Evolutionary conservation across 2,329 filamentous ascomycete species (phyloP), one percentile per base, ranked within the genome.

Genomic region (Neofusicoccum ribis): DNA sequence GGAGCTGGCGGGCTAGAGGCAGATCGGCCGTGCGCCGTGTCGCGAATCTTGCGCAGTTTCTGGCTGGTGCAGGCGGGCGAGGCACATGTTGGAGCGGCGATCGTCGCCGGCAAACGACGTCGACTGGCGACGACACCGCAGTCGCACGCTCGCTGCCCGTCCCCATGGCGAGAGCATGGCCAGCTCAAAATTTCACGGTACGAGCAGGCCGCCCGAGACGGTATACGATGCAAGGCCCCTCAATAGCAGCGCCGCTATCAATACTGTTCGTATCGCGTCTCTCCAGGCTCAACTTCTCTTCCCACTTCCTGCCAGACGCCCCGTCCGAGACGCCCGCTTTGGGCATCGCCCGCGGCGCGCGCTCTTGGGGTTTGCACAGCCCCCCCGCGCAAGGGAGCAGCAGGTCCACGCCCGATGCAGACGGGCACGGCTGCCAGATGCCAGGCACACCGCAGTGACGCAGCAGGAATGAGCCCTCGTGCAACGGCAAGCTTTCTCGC

Each of bases 21-120:
- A 60, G 54, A 59, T 59, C 56, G 56, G 56, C 56, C 56, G 56
- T 60, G 56, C 56, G 39, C 54, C 39, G 54, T 47, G 43, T 60
- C 56, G 56, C 56, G 56, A 60, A 60, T 60, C 56, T 60, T 47
- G 6, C 39, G 27, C 43, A 31, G 43, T 60, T 58, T 20, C 51
- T 37, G 51, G 36, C 50, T 34, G 17, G 34, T 23, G 27, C 27
- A 31, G 27, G 6, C 27, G 27, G 27, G 27, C 27, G 27, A 31
- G 27, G 27, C 49, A n/a, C 27, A n/a, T n/a, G 50, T 54, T 27
- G 39, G 39, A 31, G 14, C 27, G 14, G n/a, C n/a, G 47, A 58
- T 44, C 54, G 27, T 43, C 37, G 52, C 20, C 36, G 39, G 17
- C 5, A 20, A n/a, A 44, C 27, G 20, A 27, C 52, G 27, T 23